A percentile compares a stretch with the other conserved stretches of the same genome.
Conservation (phyloP, 257 asterid species). For the Parsonsia alboflavescens region DNA sequence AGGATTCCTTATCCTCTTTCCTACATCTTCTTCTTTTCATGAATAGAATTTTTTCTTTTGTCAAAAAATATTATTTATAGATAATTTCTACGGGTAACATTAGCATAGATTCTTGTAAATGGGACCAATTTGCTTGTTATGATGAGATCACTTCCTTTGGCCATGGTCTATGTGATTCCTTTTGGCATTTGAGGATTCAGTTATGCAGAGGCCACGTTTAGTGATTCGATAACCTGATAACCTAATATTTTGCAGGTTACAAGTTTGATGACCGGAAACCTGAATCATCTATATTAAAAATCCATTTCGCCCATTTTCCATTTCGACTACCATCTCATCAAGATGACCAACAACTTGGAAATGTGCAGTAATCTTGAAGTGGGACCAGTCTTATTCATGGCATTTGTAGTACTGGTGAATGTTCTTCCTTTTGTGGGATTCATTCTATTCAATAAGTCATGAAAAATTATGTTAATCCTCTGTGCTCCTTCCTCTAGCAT, state of each 20-base stretch:
- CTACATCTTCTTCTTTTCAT: background rate
- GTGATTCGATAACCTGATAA: background rate
- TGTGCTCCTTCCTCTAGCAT: no score
- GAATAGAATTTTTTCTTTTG: background rate
- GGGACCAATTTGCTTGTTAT: background rate
- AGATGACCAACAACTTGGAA: slow-evolving; percentile 31
- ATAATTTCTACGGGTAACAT: background rate
- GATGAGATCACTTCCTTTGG: background rate
- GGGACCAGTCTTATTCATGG: background rate
- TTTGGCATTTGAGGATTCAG: background rate
- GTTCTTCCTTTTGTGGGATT: background rate
- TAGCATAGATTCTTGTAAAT: background rate
- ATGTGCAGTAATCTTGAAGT: slow-evolving; percentile 16
- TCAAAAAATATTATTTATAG: background rate
- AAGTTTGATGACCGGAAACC: slow-evolving; percentile 69
- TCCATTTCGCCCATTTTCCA: slow-evolving; percentile 65
- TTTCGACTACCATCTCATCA: slow-evolving; percentile 47
- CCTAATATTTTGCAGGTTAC: slow-evolving; percentile 42
- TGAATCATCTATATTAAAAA: slow-evolving; percentile 40
- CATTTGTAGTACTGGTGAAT: background rate
- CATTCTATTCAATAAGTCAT: background rate
- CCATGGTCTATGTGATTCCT: slow-evolving; percentile 2
- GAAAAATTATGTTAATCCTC: background rate
- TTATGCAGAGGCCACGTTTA: background rate
- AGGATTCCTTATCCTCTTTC: background rate